Evolutionary conservation across 306 rosid species (phyloP), one percentile per base, ranked within the genome.

Genomic region (Nissolia schottii): DNA sequence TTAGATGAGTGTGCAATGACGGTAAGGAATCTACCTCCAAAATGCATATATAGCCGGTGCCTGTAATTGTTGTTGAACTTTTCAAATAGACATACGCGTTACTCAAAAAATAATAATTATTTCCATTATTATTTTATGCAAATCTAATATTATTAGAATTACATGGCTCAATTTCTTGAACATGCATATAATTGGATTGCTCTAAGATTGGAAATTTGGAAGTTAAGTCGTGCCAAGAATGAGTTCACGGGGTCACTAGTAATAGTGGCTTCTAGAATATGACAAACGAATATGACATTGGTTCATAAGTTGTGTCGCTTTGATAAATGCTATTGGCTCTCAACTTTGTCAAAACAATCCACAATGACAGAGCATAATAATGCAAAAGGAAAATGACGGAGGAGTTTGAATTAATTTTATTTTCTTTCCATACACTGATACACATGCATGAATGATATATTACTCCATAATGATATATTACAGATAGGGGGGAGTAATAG

Each of bases 171-270:
- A 13, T 57, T 57, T 57, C 2, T n/a, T 57, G 64, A n/a, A n/a
- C 6, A 28, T 8, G 13, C 41, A 15, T 15, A 22, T 15, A 22
- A 28, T 27, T 49, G 73, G 57, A 14, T 24, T 46, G 46, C 19
- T 67, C 3, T 3, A 11, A 48, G 4, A 23, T 9, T 27, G 29
- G 41, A 62, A n/a, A 28, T 49, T 15, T 40, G 53, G n/a, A n/a
- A n/a, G n/a, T n/a, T n/a, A n/a, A 76, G 50, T 65, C 59, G 32
- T 31, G 68, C 80, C 73, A 66, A 67, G n/a, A 46, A 57, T 76
- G 22, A 20, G 59, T 28, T 75, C 73, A 75, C 73, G 58, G 58
- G 66, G 64, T 40, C 11, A 61, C 13, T 16, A 56, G n/a, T n/a
- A n/a, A n/a, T n/a, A n/a, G n/a, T n/a, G n/a, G n/a, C n/a, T n/a